Conservation (phyloP, 371 early-diverging fungal species). For the Mortierella sp. region DNA sequence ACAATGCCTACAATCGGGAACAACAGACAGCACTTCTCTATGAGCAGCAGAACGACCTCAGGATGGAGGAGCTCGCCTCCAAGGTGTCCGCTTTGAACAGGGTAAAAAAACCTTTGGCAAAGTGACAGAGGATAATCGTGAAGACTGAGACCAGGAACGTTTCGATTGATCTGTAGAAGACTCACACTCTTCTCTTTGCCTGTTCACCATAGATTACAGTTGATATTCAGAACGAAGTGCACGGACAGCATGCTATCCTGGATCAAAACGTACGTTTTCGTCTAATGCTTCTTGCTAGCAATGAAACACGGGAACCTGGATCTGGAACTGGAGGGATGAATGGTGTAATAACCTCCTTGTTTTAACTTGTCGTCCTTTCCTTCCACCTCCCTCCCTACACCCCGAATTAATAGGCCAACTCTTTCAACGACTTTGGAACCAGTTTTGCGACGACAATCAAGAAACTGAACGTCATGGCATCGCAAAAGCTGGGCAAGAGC, state of each 20-base stretch:
- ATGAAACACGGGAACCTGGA: neutral
- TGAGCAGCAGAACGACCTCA: constrained; percentile 56
- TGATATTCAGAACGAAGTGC: constrained; percentile 56
- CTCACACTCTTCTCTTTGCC: neutral
- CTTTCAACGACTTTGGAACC: constrained; percentile 44
- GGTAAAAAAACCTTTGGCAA: constrained; percentile 17
- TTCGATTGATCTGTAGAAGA: neutral
- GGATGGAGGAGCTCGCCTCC: constrained; percentile 58
- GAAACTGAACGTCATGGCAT: constrained; percentile 51
- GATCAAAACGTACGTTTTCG: constrained; percentile 48
- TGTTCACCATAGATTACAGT: constrained; percentile 37
- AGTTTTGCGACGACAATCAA: constrained; percentile 47
- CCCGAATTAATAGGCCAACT: constrained; percentile 25
- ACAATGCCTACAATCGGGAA: constrained; percentile 33
- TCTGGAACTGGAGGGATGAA: neutral
- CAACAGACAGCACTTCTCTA: constrained; percentile 54
- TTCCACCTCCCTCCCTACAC: neutral
- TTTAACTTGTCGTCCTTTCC: neutral
- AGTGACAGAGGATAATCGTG: neutral
- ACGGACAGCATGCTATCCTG: constrained; percentile 51
- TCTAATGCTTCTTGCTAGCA: neutral
- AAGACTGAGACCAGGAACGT: neutral
- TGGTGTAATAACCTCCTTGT: neutral
- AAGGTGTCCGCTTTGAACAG: constrained; percentile 54
- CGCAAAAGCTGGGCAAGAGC: constrained; percentile 52